Evolutionary conservation across 2,329 filamentous ascomycete species (phyloP), one percentile per base, ranked within the genome.

Genomic region (Aureobasidium pullulans): DNA sequence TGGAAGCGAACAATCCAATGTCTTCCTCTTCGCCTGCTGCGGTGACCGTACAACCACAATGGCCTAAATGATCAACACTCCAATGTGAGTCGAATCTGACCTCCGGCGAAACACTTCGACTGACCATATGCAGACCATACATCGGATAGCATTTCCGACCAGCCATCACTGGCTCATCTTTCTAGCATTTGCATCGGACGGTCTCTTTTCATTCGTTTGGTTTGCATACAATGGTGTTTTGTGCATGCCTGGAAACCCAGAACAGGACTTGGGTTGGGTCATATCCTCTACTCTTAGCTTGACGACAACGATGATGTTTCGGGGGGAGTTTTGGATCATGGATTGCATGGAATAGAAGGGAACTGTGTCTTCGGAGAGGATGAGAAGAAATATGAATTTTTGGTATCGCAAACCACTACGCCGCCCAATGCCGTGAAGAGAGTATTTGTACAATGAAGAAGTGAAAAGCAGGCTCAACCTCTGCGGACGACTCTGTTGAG

Each of bases 401-500:
- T 57, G 39, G 52, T 57, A 57, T 57, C 50, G 40, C 52, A 57
- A 46, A 40, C 54, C 54, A 44, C 34, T 48, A 48, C 52, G 54
- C 42, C 54, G 23, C 42, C 54, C 43, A 48, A 57, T 57, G 54
- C 43, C 43, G 54, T 48, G 32, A 37, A 34, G 23, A 42, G 10
- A 57, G 23, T 43, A 43, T 15, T 43, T 54, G 50, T 54, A 49
- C 42, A 60, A 19, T 28, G 39, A 15, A 15, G 42, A 8, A 32
- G 23, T 23, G 7, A 40, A 13, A 31, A 39, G 13, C 6, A 23
- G 6, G 39, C 15, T 59, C 57, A 72, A 5, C 71, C 72, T 65
- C 76, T 77, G 64, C 84, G 76, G 62, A 84, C 81, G 60, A 83
- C 74, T 65, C 75, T 79, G 72, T 86, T 86, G 67, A 85, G 68